A percentile compares a stretch with the other conserved stretches of the same genome.
Conservation (phyloP, 805 yeast genomes). For the Lipomyces chichibuensis region DNA sequence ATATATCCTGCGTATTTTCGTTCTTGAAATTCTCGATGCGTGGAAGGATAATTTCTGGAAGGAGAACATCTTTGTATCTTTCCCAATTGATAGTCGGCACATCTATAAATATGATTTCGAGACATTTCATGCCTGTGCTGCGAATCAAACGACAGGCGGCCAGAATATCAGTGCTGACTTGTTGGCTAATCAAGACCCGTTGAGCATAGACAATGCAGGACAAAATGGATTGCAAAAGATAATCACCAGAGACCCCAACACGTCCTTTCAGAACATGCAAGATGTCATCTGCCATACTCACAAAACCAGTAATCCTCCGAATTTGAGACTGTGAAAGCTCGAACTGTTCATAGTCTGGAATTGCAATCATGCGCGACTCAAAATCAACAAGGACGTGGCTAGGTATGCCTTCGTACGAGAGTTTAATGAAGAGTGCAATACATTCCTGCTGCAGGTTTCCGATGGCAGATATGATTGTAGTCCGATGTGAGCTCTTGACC, state of each 20-base stretch:
- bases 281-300: slow-evolving; percentile 38
- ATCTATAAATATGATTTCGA: slow-evolving; percentile 58
- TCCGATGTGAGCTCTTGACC: slow-evolving; percentile 69
- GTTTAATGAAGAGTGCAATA: slow-evolving; percentile 62
- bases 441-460: slow-evolving; percentile 58
- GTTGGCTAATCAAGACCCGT: slow-evolving; percentile 1
- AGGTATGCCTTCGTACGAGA: slow-evolving; percentile 27
- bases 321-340: slow-evolving; percentile 13
- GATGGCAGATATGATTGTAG: slow-evolving; percentile 66
- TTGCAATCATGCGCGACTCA: not conserved
- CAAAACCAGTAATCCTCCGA: slow-evolving; percentile 34
- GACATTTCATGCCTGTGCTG: slow-evolving; percentile 66
- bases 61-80: slow-evolving; percentile 54
- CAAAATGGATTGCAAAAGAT: slow-evolving; percentile 16
- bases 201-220: slow-evolving; percentile 30
- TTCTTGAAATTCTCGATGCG: slow-evolving; percentile 67
- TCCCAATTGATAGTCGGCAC: slow-evolving; percentile 63
- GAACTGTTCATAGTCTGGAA: slow-evolving; percentile 16
- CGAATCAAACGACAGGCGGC: slow-evolving; percentile 64
- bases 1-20: slow-evolving; percentile 82
- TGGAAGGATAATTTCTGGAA: slow-evolving; percentile 59
- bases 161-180: slow-evolving; percentile 10
- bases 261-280: slow-evolving; percentile 15
- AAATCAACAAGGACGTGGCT: slow-evolving; percentile 16
- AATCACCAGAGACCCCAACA: slow-evolving; percentile 21